These are phyloP conservation scores for Fusarium cicatricum DNA, from an alignment of 2,329 filamentous ascomycete species.

Conservation along the genomic window DNA sequence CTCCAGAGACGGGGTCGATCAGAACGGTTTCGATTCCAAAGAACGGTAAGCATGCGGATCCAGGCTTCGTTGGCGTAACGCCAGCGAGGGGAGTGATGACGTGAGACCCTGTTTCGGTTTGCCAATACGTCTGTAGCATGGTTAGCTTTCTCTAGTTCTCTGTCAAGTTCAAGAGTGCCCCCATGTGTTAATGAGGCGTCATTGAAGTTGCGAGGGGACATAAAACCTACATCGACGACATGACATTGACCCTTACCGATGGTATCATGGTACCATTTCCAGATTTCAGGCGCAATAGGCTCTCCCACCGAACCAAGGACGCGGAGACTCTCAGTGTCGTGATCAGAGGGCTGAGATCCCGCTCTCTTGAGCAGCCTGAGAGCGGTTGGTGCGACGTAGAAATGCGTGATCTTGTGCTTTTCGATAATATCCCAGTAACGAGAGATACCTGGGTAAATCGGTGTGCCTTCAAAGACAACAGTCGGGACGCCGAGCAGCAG, in stretches of 20 bases:
- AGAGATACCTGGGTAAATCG: slow-evolving; percentile 91
- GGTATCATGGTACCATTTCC: slow-evolving; percentile 96
- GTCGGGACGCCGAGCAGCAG: slow-evolving; percentile 87
- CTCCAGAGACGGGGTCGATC: slow-evolving; percentile 89
- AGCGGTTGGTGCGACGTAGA: slow-evolving; percentile 94
- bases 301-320: slow-evolving; percentile 92
- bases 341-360: slow-evolving; percentile 78
- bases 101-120: slow-evolving; percentile 95
- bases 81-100: slow-evolving; percentile 90
- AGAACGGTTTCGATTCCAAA: slow-evolving; percentile 95
- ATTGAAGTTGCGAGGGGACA: too few species aligned
- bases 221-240: slow-evolving; percentile 80
- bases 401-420: slow-evolving; percentile 89
- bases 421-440: slow-evolving; percentile 96
- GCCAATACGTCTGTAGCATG: slow-evolving; percentile 84
- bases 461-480: slow-evolving; percentile 94
- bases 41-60: slow-evolving; percentile 93
- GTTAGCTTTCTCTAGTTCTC: background rate
- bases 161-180: too few species aligned
- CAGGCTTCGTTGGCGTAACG: slow-evolving; percentile 91
- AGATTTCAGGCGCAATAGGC: slow-evolving; percentile 95
- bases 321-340: slow-evolving; percentile 82
- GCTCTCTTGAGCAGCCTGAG: slow-evolving; percentile 89
- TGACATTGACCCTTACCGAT: slow-evolving; percentile 91
- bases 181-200: too few species aligned